Percentiles rank a stretch among this genome's conserved stretches.
Conservation (phyloP, 371 early-diverging fungal genomes). For the Apophysomyces variabilis region DNA sequence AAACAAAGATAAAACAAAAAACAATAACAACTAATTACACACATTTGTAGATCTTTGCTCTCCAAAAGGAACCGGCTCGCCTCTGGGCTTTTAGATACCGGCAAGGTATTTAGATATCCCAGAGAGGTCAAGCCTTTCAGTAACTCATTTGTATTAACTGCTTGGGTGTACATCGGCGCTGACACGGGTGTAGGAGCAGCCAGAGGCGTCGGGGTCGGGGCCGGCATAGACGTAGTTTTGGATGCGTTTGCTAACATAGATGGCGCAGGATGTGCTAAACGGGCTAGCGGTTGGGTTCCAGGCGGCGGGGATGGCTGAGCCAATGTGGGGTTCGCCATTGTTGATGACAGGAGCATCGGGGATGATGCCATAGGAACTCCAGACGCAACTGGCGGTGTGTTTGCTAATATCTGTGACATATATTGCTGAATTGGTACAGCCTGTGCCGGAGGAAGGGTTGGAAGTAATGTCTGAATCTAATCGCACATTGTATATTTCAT, state of each 20-base stretch:
- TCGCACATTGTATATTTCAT: slow-evolving; percentile 2
- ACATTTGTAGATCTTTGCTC: slow-evolving; percentile 55
- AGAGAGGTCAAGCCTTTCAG: slow-evolving; percentile 45
- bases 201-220: slow-evolving; percentile 5
- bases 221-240: no score
- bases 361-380: not conserved
- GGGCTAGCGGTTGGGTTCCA: not conserved
- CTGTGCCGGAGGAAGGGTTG: slow-evolving; percentile 44
- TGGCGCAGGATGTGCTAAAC: slow-evolving; percentile 10
- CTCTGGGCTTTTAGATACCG: slow-evolving; percentile 13
- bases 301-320: slow-evolving; percentile 6
- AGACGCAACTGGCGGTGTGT: not conserved
- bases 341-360: slow-evolving; percentile 8
- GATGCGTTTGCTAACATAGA: not conserved
- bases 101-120: slow-evolving; percentile 32
- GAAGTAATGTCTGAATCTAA: slow-evolving; percentile 50
- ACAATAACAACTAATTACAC: slow-evolving; percentile 24
- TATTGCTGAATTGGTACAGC: slow-evolving; percentile 43
- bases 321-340: not conserved
- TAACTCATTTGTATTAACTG: slow-evolving; percentile 37
- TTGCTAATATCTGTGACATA: slow-evolving; percentile 34
- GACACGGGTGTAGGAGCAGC: slow-evolving; percentile 13
- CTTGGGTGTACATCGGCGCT: slow-evolving; percentile 15
- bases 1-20: slow-evolving; percentile 12
- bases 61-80: slow-evolving; percentile 29